phyloP scores from a whole-genome alignment of 106 monocot genomes.

The Vanilla planifolia region DNA sequence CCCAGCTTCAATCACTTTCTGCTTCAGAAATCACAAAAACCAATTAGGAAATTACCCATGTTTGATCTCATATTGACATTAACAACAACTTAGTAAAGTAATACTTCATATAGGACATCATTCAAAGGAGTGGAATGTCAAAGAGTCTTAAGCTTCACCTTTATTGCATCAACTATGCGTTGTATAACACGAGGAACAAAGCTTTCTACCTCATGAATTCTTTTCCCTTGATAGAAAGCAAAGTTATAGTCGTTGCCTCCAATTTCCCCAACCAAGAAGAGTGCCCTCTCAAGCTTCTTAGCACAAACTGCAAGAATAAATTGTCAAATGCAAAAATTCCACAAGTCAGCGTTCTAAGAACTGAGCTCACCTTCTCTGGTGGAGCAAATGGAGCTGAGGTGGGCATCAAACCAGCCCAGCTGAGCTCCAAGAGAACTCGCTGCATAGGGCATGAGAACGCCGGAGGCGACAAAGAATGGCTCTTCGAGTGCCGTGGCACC shows the following conservation, averaged over 20 bases:
- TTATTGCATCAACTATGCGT: neutral
- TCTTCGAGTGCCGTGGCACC: slow-evolving; percentile 47
- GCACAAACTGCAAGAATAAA: neutral
- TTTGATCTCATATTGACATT: too few species aligned
- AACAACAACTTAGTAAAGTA: too few species aligned
- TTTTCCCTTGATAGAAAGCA: slow-evolving; percentile 7
- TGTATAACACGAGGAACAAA: slow-evolving; percentile 20
- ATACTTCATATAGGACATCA: too few species aligned
- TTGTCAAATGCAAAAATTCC: neutral
- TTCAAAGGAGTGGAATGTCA: too few species aligned
- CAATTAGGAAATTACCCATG: neutral
- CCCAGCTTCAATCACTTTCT: slow-evolving; percentile 19
- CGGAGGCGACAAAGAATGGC: slow-evolving; percentile 17
- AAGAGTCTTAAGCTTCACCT: too few species aligned
- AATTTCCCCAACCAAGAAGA: slow-evolving; percentile 16
- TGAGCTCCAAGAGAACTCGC: slow-evolving; percentile 9
- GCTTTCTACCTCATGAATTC: neutral
- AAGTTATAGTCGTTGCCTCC: slow-evolving; percentile 24
- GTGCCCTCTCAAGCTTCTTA: slow-evolving; percentile 12
- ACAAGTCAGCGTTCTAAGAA: neutral
- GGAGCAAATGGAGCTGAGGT: slow-evolving; percentile 7
- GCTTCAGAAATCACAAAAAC: neutral
- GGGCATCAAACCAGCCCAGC: slow-evolving; percentile 6
- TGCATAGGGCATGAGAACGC: slow-evolving; percentile 8
- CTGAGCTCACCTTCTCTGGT: neutral